Evolutionary conservation across 257 asterid species (phyloP).

Genomic region (Anisodus tanguticus): DNA sequence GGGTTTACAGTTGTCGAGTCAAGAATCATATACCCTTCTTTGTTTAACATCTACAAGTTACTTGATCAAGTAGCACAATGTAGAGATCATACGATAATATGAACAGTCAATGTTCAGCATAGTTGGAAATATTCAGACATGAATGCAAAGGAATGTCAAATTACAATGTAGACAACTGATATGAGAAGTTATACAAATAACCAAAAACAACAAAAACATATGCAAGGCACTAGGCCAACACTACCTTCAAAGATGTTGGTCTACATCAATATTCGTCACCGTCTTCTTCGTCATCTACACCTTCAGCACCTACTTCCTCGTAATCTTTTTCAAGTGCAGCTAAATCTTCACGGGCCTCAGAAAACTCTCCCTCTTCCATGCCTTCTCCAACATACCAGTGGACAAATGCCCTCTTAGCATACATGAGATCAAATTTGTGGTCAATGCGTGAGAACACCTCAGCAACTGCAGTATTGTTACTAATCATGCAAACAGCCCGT

Average conservation of each 20-base stretch:
- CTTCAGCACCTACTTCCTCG: slow-evolving; percentile 93
- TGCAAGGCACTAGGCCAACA: slow-evolving; percentile 27
- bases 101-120: background rate
- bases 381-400: slow-evolving; percentile 98
- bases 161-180: slow-evolving; percentile 16
- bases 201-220: slow-evolving; percentile 29
- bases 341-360: slow-evolving; percentile 89
- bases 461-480: slow-evolving; percentile 94
- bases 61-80: background rate
- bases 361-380: slow-evolving; percentile 94
- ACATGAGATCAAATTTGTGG: slow-evolving; percentile 92
- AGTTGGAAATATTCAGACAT: background rate
- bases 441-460: slow-evolving; percentile 92
- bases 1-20: background rate
- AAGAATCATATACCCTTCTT: background rate
- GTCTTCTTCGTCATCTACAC: slow-evolving; percentile 78
- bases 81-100: background rate
- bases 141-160: slow-evolving; percentile 26
- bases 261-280: slow-evolving; percentile 59
- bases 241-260: slow-evolving; percentile 5
- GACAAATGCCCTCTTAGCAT: slow-evolving; percentile 87
- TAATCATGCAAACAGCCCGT: slow-evolving; percentile 93
- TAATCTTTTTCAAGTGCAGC: slow-evolving; percentile 91
- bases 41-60: background rate
- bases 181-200: background rate